Base-by-base conservation (phyloP, 352 stramenopile species). In the Globisporangium rhizosaccharum region DNA sequence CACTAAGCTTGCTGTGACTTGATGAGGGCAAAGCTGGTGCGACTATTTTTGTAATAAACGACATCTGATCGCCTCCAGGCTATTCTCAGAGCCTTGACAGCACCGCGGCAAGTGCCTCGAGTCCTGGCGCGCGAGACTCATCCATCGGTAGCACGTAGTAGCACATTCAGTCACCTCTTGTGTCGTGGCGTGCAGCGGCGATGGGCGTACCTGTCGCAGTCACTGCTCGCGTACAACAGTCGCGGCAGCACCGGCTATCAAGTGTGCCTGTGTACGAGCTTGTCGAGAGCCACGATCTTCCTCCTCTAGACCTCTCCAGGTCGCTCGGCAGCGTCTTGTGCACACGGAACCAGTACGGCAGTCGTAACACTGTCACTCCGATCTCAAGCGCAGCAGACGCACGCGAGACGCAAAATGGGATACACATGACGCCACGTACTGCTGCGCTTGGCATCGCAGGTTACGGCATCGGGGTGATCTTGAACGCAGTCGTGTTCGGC, bases 241-340 rank as follows among this genome's bases (percentile, higher is more conserved):
- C 14, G 10, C 30, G 17, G 23, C 41, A 45, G 53, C 37, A 28
- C n/a, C 17, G 33, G 18, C 14, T 17, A 8, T 0, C 11, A 5
- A 7, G 11, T 26, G 18, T 25, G 33, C 44, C 28, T 9, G 37
- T 60, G 12, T 67, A 67, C 36, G 56, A 67, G 48, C 30, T 67
- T 11, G 44, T 46, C n/a, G 49, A 56, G 44, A 67, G 56, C 25
- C 33, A 59, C 17, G 42, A 48, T 7, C 28, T 60, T 15, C 61
- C 61, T 0, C 11, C 20, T 5, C 25, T 67, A 11, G 56, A 67
- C n/a, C 50, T 67, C 20, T 28, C 42, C 2, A 30, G 51, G n/a
- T 56, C 56, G 23, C 17, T 62, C 28, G 56, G 42, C 6, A 51
- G 46, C 56, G 51, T 48, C 10, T 59, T 53, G 33, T 63, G 50